phyloP scores from a whole-genome alignment of 2,329 filamentous ascomycete genomes.

The Talaromyces sp. region DNA sequence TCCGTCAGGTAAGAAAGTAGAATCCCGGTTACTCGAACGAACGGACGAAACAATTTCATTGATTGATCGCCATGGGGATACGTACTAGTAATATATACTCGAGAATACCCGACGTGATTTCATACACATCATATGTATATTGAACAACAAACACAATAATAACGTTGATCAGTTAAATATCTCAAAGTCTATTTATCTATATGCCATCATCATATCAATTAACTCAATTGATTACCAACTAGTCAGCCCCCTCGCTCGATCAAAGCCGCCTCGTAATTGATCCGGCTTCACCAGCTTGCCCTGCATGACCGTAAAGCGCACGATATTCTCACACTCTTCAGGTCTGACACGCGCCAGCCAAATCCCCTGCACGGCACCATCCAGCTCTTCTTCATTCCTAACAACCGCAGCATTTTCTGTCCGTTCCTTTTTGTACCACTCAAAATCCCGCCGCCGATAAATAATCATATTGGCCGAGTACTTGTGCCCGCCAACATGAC shows the following conservation, averaged over 20 bases:
- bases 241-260: constrained; percentile 69
- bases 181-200: not conserved
- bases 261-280: constrained; percentile 86
- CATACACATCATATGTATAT: not conserved
- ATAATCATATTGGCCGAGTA: constrained; percentile 93
- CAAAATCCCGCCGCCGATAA: constrained; percentile 58
- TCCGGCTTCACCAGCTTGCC: constrained; percentile 89
- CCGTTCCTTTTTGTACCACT: constrained; percentile 27
- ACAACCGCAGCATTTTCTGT: constrained; percentile 26
- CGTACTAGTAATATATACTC: too few relatives aligned
- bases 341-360: constrained; percentile 82
- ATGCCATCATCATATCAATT: not conserved
- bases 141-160: too few relatives aligned
- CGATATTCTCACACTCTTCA: constrained; percentile 87
- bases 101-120: too few relatives aligned
- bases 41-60: not conserved
- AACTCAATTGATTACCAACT: constrained; percentile 62
- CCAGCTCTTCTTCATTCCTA: constrained; percentile 19
- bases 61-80: not conserved
- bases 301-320: constrained; percentile 82
- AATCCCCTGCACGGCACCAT: constrained; percentile 78
- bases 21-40: not conserved
- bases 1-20: not conserved
- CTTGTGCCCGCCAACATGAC: constrained; percentile 93
- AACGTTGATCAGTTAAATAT: not conserved